phyloP scores from a whole-genome alignment of 345 rosid species.

The Jatropha curcas region DNA sequence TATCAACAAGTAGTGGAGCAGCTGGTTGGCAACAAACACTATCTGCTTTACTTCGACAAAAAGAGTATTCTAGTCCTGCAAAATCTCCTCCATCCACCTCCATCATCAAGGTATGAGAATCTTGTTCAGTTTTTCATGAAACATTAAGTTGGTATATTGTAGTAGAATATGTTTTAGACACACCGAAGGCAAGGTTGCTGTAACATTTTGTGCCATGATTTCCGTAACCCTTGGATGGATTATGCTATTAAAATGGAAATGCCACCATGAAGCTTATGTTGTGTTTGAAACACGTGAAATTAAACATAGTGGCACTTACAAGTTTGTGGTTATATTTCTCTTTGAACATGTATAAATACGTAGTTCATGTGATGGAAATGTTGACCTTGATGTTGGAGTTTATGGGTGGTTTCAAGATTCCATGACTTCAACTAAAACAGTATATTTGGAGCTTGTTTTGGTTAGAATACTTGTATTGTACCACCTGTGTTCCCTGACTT shows the following conservation, averaged over 20 bases:
- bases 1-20: conserved; percentile 46
- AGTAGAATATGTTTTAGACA: background rate
- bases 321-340: too few relatives aligned
- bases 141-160: background rate
- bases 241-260: background rate
- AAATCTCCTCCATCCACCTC: conserved; percentile 43
- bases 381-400: background rate
- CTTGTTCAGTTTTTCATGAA: background rate
- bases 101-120: conserved; percentile 55
- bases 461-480: background rate
- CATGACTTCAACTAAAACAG: background rate
- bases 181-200: background rate
- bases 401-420: background rate
- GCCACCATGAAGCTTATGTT: background rate
- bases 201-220: background rate
- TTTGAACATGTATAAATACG: too few relatives aligned
- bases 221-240: background rate
- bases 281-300: background rate
- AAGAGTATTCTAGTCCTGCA: conserved; percentile 40
- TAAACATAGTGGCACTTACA: background rate
- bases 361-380: background rate
- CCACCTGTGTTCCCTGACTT: too few relatives aligned
- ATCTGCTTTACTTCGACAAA: conserved; percentile 59
- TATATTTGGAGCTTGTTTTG: background rate
- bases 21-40: conserved; percentile 91